phyloP scores from a whole-genome alignment of 306 rosid species.

The Gastrolobium villosum region DNA sequence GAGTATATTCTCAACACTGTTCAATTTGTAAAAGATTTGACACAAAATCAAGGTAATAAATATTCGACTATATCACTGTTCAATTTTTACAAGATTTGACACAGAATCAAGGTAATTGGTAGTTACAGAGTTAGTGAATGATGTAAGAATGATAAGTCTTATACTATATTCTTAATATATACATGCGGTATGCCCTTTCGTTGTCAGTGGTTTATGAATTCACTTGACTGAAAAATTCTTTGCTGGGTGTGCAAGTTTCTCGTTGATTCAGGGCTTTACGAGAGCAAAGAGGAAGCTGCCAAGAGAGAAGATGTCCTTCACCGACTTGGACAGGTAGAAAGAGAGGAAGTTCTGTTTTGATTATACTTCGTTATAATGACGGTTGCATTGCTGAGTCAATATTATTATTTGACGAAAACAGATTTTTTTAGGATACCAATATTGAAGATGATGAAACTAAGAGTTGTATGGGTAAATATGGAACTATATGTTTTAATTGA shows the following conservation, averaged over 20 bases:
- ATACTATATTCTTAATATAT: too few species aligned
- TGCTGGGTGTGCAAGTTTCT: slow-evolving; percentile 55
- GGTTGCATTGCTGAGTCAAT: background rate
- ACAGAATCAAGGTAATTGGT: too few species aligned
- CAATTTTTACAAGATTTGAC: too few species aligned
- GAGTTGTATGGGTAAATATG: background rate
- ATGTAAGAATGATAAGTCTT: too few species aligned
- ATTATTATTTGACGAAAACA: background rate
- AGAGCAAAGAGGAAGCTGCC: slow-evolving; percentile 68
- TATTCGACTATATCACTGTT: background rate
- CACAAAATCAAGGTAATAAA: too few species aligned
- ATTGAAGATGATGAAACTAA: background rate
- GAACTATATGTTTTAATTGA: slow-evolving; percentile 28
- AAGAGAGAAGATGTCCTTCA: slow-evolving; percentile 73
- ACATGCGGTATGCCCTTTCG: too few species aligned
- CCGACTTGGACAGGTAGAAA: slow-evolving; percentile 62
- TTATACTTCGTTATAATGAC: background rate
- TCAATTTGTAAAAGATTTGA: too few species aligned
- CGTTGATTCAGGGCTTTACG: slow-evolving; percentile 68
- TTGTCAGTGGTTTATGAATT: background rate
- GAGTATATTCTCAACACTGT: too few species aligned
- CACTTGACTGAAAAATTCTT: slow-evolving; percentile 14
- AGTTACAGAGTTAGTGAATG: too few species aligned
- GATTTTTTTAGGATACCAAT: background rate
- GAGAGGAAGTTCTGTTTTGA: background rate